Base-by-base conservation (phyloP, 169 alveolate genomes). In the Plasmodium adleri region DNA sequence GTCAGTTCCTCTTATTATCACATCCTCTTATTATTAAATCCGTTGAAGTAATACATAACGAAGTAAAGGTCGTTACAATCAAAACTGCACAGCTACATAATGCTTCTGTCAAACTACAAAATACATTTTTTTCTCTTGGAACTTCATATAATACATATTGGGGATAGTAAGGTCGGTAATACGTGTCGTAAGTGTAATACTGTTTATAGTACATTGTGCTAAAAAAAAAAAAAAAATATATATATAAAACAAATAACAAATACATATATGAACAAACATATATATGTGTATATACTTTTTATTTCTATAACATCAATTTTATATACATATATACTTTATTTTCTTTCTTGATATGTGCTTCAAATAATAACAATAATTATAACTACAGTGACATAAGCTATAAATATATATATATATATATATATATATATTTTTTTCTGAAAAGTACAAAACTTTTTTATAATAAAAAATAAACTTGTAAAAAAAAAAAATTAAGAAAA, bases 31-130 rank as follows among this genome's bases (percentile, higher is more conserved):
- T 17, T 59, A 76, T 15, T 56, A 68, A 67, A 20, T 64, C 89
- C 45, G 89, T 67, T 1, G 89, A 76, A 45, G 56, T 28, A 17
- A 76, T 12, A 76, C 43, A 76, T 24, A 76, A 24, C 20, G 89
- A 76, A 20, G 78, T 49, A 15, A 59, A 22, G 49, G 74, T 26
- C 1, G 89, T 76, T n/a, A 70, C 52, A 49, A 72, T 76, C 20
- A 76, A 50, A 24, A 49, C 52, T 10, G 52, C 43, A 56, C 89
- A 63, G n/a, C 75, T 52, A 45, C 89, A 76, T 64, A 76, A 68
- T 39, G 74, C 89, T 50, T 76, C 78, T 20, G 89, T 20, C 54
- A 76, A 76, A 59, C 75, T 76, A 52, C 89, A 76, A 76, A n/a
- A 47, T 28, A 50, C 17, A 56, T 76, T 66, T 43, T 64, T 76